Percentiles rank a stretch among this genome's conserved stretches.
Conservation (phyloP, 768 basidiomycete species). For the Tricholoma furcatifolium region DNA sequence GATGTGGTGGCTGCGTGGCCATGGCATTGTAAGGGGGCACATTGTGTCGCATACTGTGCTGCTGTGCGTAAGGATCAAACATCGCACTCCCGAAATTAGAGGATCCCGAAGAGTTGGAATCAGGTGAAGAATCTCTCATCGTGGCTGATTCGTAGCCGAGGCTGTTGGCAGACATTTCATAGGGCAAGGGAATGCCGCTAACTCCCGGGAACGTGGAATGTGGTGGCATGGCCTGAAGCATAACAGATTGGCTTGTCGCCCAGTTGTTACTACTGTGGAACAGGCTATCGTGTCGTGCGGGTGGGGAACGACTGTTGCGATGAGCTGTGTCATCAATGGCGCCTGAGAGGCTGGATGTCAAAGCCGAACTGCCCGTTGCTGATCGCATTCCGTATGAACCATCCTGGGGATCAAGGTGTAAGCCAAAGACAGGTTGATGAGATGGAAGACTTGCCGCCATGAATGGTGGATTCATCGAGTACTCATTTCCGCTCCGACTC, state of each 20-base stretch:
- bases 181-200: conserved; percentile 15
- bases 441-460: conserved; percentile 30
- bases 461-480: conserved; percentile 30
- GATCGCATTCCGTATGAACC: conserved; percentile 24
- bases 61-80: conserved; percentile 10
- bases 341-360: conserved; percentile 55
- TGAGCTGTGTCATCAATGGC: conserved; percentile 57
- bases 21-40: conserved; percentile 16
- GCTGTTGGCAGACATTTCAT: conserved; percentile 19
- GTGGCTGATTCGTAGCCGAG: conserved; percentile 23
- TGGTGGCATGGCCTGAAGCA: conserved; percentile 26
- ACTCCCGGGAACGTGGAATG: conserved; percentile 25
- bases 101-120: conserved; percentile 36
- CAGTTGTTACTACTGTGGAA: conserved; percentile 4
- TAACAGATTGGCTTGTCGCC: conserved; percentile 8
- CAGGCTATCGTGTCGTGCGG: conserved; percentile 8
- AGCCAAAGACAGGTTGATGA: background rate
- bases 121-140: conserved; percentile 37
- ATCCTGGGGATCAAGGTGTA: background rate
- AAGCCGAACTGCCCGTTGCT: conserved; percentile 40
- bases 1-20: conserved; percentile 13
- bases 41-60: conserved; percentile 10
- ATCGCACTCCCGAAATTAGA: conserved; percentile 20
- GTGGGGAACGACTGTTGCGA: conserved; percentile 20
- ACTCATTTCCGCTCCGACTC: conserved; percentile 36